Evolutionary conservation across 495 filamentous ascomycete species (phyloP).

Genomic region (Neurospora discreta): DNA sequence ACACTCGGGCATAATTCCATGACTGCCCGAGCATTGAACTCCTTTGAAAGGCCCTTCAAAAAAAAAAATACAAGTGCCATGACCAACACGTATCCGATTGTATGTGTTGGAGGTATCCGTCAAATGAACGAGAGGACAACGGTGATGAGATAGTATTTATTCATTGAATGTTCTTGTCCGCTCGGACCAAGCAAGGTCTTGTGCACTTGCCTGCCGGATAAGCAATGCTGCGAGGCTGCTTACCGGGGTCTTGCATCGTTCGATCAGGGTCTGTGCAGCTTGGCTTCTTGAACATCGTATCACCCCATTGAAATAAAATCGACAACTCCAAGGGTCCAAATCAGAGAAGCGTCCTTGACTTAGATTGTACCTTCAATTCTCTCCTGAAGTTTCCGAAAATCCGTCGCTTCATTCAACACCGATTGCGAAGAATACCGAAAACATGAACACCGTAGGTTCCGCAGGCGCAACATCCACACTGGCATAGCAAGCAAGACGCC

Average conservation of each 20-base stretch:
- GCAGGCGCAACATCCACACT: not conserved
- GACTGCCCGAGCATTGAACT: not conserved
- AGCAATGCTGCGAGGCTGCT: not conserved
- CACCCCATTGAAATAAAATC: slow-evolving; percentile 11
- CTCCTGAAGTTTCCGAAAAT: not conserved
- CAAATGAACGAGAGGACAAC: not conserved
- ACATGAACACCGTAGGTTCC: slow-evolving; percentile 20
- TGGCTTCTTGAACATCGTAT: slow-evolving; percentile 20
- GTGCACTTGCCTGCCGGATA: not conserved
- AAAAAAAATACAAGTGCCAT: not conserved
- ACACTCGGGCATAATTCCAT: not conserved
- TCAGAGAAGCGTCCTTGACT: not conserved
- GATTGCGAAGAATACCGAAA: not conserved
- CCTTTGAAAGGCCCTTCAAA: not conserved
- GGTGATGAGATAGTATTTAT: too few species aligned
- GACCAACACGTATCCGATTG: not conserved
- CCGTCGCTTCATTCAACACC: not conserved
- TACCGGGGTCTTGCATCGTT: not conserved
- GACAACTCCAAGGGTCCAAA: not conserved
- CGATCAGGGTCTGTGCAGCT: not conserved
- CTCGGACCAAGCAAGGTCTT: not conserved
- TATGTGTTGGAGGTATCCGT: not conserved
- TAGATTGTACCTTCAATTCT: not conserved
- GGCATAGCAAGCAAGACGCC: not conserved
- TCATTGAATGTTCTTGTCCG: not conserved